Percentiles rank a stretch among this genome's conserved stretches.
These are phyloP conservation scores for Aspergillus cejpii DNA, from an alignment of 2,329 filamentous ascomycete species.

Conservation along the genomic window DNA sequence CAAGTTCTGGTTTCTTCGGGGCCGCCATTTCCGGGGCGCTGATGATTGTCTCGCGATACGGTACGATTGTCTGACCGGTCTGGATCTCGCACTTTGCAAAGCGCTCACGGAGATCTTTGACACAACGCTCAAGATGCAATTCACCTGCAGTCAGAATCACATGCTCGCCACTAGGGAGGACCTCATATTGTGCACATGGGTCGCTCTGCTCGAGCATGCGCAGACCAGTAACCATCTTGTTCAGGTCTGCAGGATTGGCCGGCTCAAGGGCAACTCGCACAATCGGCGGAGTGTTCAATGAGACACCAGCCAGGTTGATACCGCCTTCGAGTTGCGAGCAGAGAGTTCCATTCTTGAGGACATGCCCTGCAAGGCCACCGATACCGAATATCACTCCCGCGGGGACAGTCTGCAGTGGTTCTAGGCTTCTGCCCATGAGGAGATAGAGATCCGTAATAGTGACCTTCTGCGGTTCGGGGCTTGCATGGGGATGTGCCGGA, in stretches of 20 bases:
- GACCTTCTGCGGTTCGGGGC: slow-evolving; percentile 70
- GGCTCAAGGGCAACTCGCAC: slow-evolving; percentile 95
- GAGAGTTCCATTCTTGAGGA: slow-evolving; percentile 92
- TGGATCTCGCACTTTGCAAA: slow-evolving; percentile 95
- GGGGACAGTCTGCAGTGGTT: slow-evolving; percentile 74
- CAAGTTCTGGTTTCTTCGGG: slow-evolving; percentile 75
- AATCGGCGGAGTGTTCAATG: slow-evolving; percentile 76
- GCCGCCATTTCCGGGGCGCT: slow-evolving; percentile 85
- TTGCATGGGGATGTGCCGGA: slow-evolving; percentile 64
- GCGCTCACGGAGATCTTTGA: slow-evolving; percentile 86
- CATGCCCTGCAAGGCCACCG: slow-evolving; percentile 79
- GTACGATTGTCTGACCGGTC: slow-evolving; percentile 87
- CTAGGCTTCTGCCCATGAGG: slow-evolving; percentile 87
- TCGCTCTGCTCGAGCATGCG: slow-evolving; percentile 87
- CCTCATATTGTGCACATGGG: slow-evolving; percentile 91
- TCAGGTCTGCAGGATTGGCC: slow-evolving; percentile 77
- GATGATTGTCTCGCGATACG: slow-evolving; percentile 89
- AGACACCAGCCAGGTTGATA: slow-evolving; percentile 83
- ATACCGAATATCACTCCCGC: slow-evolving; percentile 95
- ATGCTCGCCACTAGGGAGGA: slow-evolving; percentile 87
- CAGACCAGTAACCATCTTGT: slow-evolving; percentile 89
- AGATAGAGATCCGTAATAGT: slow-evolving; percentile 85
- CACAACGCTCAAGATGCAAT: slow-evolving; percentile 83
- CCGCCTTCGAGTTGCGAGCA: slow-evolving; percentile 81
- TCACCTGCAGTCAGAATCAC: slow-evolving; percentile 92